Evolutionary conservation across 305 asterid genomes (phyloP), one percentile per base, ranked within the genome.

Genomic region (Solanum hybrid): DNA sequence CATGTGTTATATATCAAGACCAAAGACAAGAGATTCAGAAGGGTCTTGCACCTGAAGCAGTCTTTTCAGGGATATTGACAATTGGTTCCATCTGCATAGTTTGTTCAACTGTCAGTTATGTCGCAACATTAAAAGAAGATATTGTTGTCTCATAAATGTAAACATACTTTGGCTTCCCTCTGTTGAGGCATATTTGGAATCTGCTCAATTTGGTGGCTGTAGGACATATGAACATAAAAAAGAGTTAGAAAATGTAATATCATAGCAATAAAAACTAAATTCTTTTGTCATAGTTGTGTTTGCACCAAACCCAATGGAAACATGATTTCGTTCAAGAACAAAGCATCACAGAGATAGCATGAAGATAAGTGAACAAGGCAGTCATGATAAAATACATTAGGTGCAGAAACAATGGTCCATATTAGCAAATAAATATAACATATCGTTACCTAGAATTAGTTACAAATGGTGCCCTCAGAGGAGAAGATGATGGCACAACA

Each of bases 31-130:
- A 31, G 38, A 75, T 77, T 36, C 10, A 35, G 32, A 78, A n/a
- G 60, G 22, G 6, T 78, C 85, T 36, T 10, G 32, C 32, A 4
- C 15, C 14, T 6, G 7, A 24, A 10, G 76, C 15, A 69, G 31
- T 6, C 29, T 10, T 36, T 11, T 11, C 7, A n/a, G 19, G 10
- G 32, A 19, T 7, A 78, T 78, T 27, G 69, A 12, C 13, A 45
- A 78, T 84, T 78, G 87, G 87, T 88, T 88, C 91, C 87, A 51
- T 84, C 75, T 32, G 86, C n/a, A 37, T 35, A 24, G 35, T 76
- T 82, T n/a, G 9, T 51, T 32, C 87, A 27, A 42, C 11, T 38
- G 86, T 38, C 24, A 38, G 35, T 26, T 80, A 26, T 27, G 86
- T 38, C 35, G 15, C 69, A 26, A 40, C 24, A 38, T 80, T 24